phyloP scores from a whole-genome alignment of 176 grass and related monocot genomes.

The Oropetium thomaeum region DNA sequence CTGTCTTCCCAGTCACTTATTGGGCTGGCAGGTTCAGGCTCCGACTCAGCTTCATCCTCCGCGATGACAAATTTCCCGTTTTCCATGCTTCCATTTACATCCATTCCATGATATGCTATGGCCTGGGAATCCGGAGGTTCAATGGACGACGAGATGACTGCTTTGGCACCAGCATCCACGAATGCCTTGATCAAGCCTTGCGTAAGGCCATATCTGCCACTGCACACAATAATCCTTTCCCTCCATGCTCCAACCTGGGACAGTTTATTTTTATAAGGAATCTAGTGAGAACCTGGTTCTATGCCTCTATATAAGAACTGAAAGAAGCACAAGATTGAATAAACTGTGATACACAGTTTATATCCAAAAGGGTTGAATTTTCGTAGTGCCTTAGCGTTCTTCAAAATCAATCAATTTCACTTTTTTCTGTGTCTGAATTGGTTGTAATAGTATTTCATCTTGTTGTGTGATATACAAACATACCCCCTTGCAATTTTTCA shows the following conservation, averaged over 20 bases:
- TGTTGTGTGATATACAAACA: not conserved
- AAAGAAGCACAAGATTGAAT: not conserved
- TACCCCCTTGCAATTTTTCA: not conserved
- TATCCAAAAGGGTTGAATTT: not conserved
- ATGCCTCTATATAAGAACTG: conserved; percentile 1
- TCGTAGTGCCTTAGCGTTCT: not conserved
- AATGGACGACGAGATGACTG: conserved; percentile 72
- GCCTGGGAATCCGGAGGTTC: conserved; percentile 71
- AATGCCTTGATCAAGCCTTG: conserved; percentile 80
- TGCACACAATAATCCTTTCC: conserved; percentile 86
- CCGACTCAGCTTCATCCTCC: conserved; percentile 72
- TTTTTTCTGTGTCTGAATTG: not conserved
- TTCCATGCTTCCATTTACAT: conserved; percentile 46
- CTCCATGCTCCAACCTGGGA: conserved; percentile 90
- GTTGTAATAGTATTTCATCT: not conserved
- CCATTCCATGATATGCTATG: conserved; percentile 58
- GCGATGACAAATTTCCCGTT: conserved; percentile 84
- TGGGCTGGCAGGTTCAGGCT: conserved; percentile 65
- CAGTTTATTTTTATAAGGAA: conserved; percentile 17
- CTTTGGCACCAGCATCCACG: conserved; percentile 80
- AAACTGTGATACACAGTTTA: not conserved
- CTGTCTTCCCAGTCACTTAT: conserved; percentile 95
- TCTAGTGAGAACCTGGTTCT: conserved; percentile 11
- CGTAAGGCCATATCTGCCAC: conserved; percentile 63
- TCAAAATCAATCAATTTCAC: not conserved